Percentiles rank a stretch among this genome's conserved stretches.
Evolutionary conservation across 495 filamentous ascomycete species (phyloP).

Genomic region (Diplogelasinospora grovesii): DNA sequence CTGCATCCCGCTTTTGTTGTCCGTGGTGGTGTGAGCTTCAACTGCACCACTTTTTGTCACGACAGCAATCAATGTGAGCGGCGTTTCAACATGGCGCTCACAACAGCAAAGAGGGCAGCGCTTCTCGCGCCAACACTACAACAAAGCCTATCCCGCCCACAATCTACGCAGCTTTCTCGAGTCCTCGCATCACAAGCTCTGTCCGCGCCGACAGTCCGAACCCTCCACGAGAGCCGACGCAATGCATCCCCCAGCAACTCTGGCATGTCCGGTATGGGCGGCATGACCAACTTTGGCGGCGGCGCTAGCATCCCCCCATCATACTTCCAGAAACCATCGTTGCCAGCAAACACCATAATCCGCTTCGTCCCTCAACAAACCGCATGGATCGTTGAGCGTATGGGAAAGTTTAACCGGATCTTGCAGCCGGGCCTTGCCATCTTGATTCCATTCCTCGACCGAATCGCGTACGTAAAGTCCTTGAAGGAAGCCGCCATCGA

Average conservation of each 20-base stretch:
- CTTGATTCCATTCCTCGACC: constrained; percentile 84
- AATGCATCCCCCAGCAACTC: constrained; percentile 10
- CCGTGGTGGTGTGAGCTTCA: no score
- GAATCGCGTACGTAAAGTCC: constrained; percentile 95
- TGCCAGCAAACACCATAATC: constrained; percentile 90
- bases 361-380: constrained; percentile 98
- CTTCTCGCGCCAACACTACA: constrained; percentile 22
- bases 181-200: neutral
- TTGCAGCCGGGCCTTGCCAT: constrained; percentile 86
- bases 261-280: neutral
- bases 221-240: constrained; percentile 24
- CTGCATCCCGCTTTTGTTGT: neutral
- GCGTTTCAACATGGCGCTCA: constrained; percentile 30
- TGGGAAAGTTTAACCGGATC: constrained; percentile 94
- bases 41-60: neutral
- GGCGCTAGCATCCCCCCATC: constrained; percentile 38
- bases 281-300: constrained; percentile 17
- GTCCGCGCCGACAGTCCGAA: constrained; percentile 10
- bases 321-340: constrained; percentile 51
- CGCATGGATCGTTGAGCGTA: constrained; percentile 98
- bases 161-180: neutral
- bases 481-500: constrained; percentile 94
- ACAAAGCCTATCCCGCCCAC: constrained; percentile 12
- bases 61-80: neutral
- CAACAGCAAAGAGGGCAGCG: constrained; percentile 22